phyloP scores from a whole-genome alignment of 139 green algal genomes.

The Dunaliella primolecta region DNA sequence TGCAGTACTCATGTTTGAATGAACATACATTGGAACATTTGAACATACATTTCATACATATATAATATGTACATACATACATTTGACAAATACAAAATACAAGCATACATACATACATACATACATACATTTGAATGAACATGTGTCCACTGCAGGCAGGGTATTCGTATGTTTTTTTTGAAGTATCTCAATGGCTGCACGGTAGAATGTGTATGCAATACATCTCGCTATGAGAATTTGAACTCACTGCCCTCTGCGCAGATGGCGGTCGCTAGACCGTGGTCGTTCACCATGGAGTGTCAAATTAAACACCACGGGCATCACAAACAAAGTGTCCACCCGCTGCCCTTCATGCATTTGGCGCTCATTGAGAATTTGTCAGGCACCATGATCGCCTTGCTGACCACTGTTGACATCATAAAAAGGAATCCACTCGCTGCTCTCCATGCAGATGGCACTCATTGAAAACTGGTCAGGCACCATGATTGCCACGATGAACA shows the following conservation, averaged over 20 bases:
- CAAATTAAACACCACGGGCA: background rate
- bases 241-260: background rate
- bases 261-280: background rate
- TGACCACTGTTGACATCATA: slow-evolving; percentile 36
- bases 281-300: background rate
- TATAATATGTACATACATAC: too few relatives aligned
- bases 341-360: background rate
- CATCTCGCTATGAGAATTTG: background rate
- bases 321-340: slow-evolving; percentile 40
- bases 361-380: slow-evolving; percentile 26
- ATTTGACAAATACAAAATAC: too few relatives aligned
- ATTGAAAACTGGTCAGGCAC: slow-evolving; percentile 43
- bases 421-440: background rate
- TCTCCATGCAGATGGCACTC: slow-evolving; percentile 8
- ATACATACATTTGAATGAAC: too few relatives aligned
- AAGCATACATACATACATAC: too few relatives aligned
- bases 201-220: too few relatives aligned
- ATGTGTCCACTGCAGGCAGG: too few relatives aligned
- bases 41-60: too few relatives aligned
- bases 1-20: too few relatives aligned
- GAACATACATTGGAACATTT: too few relatives aligned
- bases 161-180: too few relatives aligned
- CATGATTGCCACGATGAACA: slow-evolving; percentile 58
- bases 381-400: slow-evolving; percentile 54
- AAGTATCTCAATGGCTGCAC: too few relatives aligned